Conservation (phyloP, 768 basidiomycete genomes). For the Podaxis pistillaris region DNA sequence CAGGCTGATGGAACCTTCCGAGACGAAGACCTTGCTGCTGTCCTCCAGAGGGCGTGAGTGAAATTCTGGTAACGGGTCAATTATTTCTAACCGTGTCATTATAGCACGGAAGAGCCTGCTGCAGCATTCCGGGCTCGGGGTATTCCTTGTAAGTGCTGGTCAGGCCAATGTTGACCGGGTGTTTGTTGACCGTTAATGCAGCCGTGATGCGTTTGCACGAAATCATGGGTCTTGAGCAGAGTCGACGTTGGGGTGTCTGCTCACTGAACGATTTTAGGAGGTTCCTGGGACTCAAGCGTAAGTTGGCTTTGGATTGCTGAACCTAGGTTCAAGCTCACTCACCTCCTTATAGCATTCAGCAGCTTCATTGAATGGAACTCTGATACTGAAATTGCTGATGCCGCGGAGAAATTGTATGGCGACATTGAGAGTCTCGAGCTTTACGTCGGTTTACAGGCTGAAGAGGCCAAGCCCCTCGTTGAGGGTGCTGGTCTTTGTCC, state of each 20-base stretch:
- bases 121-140: constrained; percentile 74
- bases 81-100: neutral
- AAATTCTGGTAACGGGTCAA: neutral
- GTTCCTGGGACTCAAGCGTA: constrained; percentile 78
- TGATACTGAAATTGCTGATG: constrained; percentile 60
- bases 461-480: constrained; percentile 70
- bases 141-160: constrained; percentile 48
- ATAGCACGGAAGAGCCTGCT: constrained; percentile 69
- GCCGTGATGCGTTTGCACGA: constrained; percentile 75
- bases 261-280: constrained; percentile 82
- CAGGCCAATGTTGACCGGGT: neutral
- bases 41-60: constrained; percentile 67
- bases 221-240: constrained; percentile 81
- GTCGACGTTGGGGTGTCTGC: constrained; percentile 77
- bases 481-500: constrained; percentile 86
- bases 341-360: constrained; percentile 47
- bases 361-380: constrained; percentile 84
- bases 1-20: constrained; percentile 60
- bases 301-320: constrained; percentile 19
- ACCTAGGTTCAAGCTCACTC: neutral
- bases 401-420: constrained; percentile 78
- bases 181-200: constrained; percentile 16
- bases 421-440: constrained; percentile 76
- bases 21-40: constrained; percentile 66
- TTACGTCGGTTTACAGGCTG: constrained; percentile 79